phyloP scores from a whole-genome alignment of 75 land plant species.

The Pinus taeda region DNA sequence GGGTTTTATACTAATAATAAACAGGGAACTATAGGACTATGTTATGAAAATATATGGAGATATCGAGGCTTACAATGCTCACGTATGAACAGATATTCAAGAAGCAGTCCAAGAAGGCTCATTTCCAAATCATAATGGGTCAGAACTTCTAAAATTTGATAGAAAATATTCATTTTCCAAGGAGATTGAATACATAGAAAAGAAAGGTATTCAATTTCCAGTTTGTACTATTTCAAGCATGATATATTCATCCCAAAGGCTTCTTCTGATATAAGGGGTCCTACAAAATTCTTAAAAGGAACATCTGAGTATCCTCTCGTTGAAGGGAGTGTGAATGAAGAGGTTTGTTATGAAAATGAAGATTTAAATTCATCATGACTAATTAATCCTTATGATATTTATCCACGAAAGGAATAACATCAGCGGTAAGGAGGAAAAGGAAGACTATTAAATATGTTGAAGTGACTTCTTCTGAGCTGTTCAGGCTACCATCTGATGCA shows the following conservation, averaged over 20 bases:
- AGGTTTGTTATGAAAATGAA: neutral
- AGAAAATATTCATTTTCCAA: neutral
- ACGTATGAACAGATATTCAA: slow-evolving; percentile 62
- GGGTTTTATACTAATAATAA: slow-evolving; percentile 30
- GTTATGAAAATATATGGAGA: slow-evolving; percentile 42
- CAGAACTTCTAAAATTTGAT: slow-evolving; percentile 6
- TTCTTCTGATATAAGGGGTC: neutral
- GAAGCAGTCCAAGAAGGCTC: slow-evolving; percentile 20
- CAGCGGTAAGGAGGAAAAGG: neutral
- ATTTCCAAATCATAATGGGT: neutral
- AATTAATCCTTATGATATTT: neutral
- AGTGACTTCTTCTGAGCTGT: neutral
- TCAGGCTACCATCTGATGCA: slow-evolving; percentile 22
- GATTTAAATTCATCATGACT: neutral
- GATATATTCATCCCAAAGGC: neutral
- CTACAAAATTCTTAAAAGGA: neutral
- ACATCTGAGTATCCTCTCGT: neutral
- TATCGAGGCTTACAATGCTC: slow-evolving; percentile 65
- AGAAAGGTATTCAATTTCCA: neutral
- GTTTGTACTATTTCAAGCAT: neutral
- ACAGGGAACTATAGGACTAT: slow-evolving; percentile 15
- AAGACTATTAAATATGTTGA: neutral
- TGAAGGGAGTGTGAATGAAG: neutral
- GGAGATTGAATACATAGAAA: too few relatives aligned
- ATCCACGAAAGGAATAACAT: neutral